Conservation (phyloP, 345 rosid genomes). For the Arabidopsis suecica region DNA sequence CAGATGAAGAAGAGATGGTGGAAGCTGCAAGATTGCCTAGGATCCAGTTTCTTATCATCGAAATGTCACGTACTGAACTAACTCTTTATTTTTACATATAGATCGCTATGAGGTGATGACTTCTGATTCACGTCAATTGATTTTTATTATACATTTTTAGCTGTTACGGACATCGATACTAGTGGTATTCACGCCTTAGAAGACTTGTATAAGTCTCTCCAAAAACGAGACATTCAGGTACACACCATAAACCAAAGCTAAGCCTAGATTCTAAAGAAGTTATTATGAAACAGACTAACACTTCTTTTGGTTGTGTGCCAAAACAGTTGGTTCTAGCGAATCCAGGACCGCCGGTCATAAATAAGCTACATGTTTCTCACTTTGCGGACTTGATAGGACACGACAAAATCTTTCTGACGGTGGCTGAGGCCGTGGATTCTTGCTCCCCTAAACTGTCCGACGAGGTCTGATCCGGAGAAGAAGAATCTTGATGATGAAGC, state of each 20-base stretch:
- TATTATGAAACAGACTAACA: neutral
- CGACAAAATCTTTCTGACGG: slow-evolving; percentile 70
- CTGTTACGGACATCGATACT: slow-evolving; percentile 87
- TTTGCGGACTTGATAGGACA: slow-evolving; percentile 61
- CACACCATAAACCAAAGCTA: slow-evolving; percentile 7
- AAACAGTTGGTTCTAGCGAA: slow-evolving; percentile 75
- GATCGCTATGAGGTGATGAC: neutral
- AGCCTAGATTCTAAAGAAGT: neutral
- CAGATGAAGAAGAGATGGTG: slow-evolving; percentile 64
- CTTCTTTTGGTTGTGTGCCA: neutral
- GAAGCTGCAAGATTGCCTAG: slow-evolving; percentile 49
- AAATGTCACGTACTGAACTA: slow-evolving; percentile 67
- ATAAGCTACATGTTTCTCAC: slow-evolving; percentile 68
- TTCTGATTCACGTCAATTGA: neutral
- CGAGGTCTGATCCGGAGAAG: slow-evolving; percentile 32
- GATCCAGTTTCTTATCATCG: slow-evolving; percentile 66
- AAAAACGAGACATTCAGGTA: slow-evolving; percentile 68
- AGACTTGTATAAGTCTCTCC: slow-evolving; percentile 66
- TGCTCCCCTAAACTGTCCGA: slow-evolving; percentile 54
- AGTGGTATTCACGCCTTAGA: slow-evolving; percentile 83
- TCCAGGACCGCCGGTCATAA: slow-evolving; percentile 70
- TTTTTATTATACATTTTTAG: slow-evolving; percentile 42
- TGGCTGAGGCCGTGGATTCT: slow-evolving; percentile 67
- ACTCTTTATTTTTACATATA: neutral
- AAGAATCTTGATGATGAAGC: slow-evolving; percentile 23